Evolutionary conservation across 306 rosid species (phyloP).

Genomic region (Arachis hypogaea): DNA sequence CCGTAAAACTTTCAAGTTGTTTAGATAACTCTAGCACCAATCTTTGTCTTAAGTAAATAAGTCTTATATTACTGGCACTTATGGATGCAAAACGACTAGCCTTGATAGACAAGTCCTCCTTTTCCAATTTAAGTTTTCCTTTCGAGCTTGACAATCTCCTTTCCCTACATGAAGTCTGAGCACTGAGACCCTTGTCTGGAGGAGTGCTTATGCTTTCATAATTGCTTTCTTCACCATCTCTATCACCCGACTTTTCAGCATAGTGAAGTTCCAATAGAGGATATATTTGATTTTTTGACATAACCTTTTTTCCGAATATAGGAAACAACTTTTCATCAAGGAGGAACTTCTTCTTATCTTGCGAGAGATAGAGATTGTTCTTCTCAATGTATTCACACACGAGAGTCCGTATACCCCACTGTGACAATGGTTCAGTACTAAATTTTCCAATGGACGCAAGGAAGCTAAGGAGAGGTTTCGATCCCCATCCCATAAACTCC

Average conservation of each 20-base stretch:
- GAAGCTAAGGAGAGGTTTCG: conserved; percentile 65
- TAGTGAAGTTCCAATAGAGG: conserved; percentile 53
- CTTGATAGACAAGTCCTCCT: conserved; percentile 20
- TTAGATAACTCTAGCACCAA: conserved; percentile 56
- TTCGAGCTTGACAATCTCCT: conserved; percentile 32
- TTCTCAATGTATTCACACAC: conserved; percentile 57
- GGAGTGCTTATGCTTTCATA: conserved; percentile 24
- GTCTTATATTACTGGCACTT: conserved; percentile 47
- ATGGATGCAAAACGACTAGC: conserved; percentile 50
- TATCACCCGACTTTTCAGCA: conserved; percentile 32
- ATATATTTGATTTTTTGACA: conserved; percentile 39
- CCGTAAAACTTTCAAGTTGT: conserved; percentile 49
- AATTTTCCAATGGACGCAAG: conserved; percentile 63
- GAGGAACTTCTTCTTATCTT: conserved; percentile 45
- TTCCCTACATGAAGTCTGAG: conserved; percentile 16
- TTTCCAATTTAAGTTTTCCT: conserved; percentile 35
- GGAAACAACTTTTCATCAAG: conserved; percentile 60
- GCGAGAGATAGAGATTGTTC: conserved; percentile 54
- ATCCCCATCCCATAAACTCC: conserved; percentile 60
- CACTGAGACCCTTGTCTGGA: conserved; percentile 31
- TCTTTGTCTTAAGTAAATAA: conserved; percentile 60
- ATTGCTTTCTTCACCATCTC: conserved; percentile 18
- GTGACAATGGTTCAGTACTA: conserved; percentile 47
- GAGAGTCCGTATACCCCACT: conserved; percentile 39
- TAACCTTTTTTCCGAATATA: conserved; percentile 52